phyloP scores from a whole-genome alignment of 2,329 filamentous ascomycete genomes.

The Fusarium sp. region DNA sequence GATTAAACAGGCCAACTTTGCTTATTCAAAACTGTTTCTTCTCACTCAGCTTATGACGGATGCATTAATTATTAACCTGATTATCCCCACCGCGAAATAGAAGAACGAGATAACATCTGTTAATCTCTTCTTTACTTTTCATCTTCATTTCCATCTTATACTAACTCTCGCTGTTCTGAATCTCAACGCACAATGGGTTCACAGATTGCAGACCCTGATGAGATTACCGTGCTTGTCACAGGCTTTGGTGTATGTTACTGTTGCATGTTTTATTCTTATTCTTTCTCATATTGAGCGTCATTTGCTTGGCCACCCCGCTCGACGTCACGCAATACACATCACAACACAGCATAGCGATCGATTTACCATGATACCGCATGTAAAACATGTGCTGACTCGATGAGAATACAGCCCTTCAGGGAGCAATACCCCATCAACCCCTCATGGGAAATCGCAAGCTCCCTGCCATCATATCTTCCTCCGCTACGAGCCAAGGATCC shows the following conservation, averaged over 20 bases:
- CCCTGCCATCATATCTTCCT: conserved; percentile 75
- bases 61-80: conserved; percentile 4
- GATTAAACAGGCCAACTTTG: background rate
- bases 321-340: conserved; percentile 24
- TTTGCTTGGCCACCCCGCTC: conserved; percentile 24
- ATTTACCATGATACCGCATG: background rate
- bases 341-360: background rate
- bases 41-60: conserved; percentile 34
- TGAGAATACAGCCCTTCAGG: conserved; percentile 75
- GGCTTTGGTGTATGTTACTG: conserved; percentile 69
- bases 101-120: conserved; percentile 8
- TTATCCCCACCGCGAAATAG: conserved; percentile 20
- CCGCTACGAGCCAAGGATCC: conserved; percentile 60
- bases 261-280: conserved; percentile 33
- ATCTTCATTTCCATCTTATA: background rate
- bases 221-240: conserved; percentile 71
- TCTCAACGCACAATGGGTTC: conserved; percentile 52
- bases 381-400: conserved; percentile 31
- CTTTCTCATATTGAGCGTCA: conserved; percentile 9
- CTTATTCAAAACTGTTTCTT: conserved; percentile 14
- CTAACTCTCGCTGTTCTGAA: background rate
- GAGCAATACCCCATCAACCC: conserved; percentile 80
- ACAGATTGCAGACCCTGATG: conserved; percentile 56
- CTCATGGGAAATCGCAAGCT: conserved; percentile 81
- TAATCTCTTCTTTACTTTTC: background rate